Evolutionary conservation across 176 grass and related monocot species (phyloP), one percentile per base, ranked within the genome.

Genomic region (Carex cristatella): DNA sequence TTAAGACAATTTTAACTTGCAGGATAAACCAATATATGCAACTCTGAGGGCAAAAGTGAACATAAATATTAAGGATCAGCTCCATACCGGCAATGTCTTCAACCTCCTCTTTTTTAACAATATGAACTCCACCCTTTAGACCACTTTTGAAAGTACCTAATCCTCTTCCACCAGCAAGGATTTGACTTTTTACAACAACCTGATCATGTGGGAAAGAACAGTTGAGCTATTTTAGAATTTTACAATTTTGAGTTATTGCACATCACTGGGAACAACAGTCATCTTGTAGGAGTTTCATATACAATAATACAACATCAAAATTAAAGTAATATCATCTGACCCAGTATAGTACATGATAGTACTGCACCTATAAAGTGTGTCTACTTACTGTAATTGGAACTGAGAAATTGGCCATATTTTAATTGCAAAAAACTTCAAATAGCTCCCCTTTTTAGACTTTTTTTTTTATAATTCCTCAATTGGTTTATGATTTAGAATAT

Each of bases 111-210:
- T 87, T 84, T 84, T 99, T 99, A 70, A 99, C 93, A 87, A 99
- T 99, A 96, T 99, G 97, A 55, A 99, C 97, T 14, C 97, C 97
- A 61, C 93, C 97, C 88, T 99, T 74, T 42, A 99, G 84, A 84
- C 97, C 97, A 91, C 90, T 99, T 89, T 99, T 96, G 80, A 99
- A 99, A 62, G 97, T 94, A 79, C 97, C 97, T 87, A 99, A 81
- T 55, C 97, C 97, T 87, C 97, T 88, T 42, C 93, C 97, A 32
- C 97, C 93, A 86, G 97, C 97, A 79, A 99, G 97, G 86, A 99
- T 94, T 89, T 99, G 97, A 79, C 96, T 99, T 84, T 99, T 99
- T 63, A 99, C 96, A 73, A 99, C 96, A 83, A 99, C 87, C 96
- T 99, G 53, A 58, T 35, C 51, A 79, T 16, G 74, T 58, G 7